Conservation (phyloP, 257 asterid genomes). For the Primulina huaijiensis region DNA sequence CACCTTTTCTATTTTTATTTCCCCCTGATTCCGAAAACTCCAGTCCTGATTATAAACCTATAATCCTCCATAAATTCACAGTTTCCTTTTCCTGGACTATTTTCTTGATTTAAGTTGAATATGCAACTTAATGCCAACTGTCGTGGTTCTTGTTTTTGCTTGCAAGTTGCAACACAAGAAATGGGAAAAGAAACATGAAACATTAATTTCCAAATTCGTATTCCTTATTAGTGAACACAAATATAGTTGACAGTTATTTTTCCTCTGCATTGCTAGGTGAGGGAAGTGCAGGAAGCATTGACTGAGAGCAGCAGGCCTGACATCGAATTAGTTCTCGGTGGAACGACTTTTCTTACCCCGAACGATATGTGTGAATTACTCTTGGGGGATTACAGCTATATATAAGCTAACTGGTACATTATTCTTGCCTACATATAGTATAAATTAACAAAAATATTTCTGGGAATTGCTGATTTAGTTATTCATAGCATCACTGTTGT, state of each 20-base stretch:
- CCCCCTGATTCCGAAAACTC: neutral
- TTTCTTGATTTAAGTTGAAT: too few relatives aligned
- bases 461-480: neutral
- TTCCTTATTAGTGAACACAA: constrained; percentile 2
- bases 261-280: constrained; percentile 50
- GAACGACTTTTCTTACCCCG: constrained; percentile 92
- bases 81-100: too few relatives aligned
- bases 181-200: too few relatives aligned
- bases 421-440: neutral
- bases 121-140: too few relatives aligned
- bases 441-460: neutral
- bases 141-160: too few relatives aligned
- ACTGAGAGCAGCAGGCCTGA: constrained; percentile 82
- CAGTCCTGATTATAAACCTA: neutral
- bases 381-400: constrained; percentile 64
- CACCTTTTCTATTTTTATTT: neutral
- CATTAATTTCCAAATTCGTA: neutral
- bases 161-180: too few relatives aligned
- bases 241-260: constrained; percentile 5
- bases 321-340: constrained; percentile 69
- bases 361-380: constrained; percentile 75
- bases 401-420: constrained; percentile 29
- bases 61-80: neutral
- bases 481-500: neutral
- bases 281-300: constrained; percentile 81